Evolutionary conservation across 306 rosid species (phyloP).

Genomic region (Mimosa bimucronata): DNA sequence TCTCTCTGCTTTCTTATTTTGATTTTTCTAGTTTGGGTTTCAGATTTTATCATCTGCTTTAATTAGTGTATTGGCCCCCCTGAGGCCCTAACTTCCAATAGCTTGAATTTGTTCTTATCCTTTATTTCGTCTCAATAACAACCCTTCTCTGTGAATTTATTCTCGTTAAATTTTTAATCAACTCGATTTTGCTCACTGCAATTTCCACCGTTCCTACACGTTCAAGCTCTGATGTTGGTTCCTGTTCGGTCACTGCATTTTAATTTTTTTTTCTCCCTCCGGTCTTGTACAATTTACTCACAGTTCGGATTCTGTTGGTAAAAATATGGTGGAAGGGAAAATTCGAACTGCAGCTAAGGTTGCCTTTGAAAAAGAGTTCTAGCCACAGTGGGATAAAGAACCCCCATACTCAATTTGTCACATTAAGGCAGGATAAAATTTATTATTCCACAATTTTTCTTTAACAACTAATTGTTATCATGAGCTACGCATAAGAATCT

Average conservation of each 20-base stretch:
- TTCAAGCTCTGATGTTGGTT: background rate
- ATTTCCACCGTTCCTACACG: background rate
- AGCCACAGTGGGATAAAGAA: background rate
- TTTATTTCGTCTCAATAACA: background rate
- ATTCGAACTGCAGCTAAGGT: background rate
- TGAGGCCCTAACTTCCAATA: background rate
- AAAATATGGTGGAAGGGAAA: background rate
- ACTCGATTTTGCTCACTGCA: background rate
- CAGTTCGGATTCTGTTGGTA: background rate
- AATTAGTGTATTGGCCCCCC: background rate
- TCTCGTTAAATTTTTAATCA: background rate
- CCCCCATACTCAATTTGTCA: background rate
- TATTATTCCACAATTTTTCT: background rate
- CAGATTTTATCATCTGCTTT: background rate
- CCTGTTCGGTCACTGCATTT: background rate
- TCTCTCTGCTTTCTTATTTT: background rate
- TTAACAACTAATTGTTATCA: background rate
- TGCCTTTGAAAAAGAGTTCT: background rate
- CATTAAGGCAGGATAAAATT: background rate
- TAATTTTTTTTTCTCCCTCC: background rate
- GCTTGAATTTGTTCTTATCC: background rate
- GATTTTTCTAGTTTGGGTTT: background rate
- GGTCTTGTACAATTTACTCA: background rate
- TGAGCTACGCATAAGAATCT: background rate
- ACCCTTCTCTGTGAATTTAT: background rate